These are phyloP conservation scores for Acephala macrosclerotiorum DNA, from an alignment of 2,329 filamentous ascomycete genomes.

Conservation along the genomic window DNA sequence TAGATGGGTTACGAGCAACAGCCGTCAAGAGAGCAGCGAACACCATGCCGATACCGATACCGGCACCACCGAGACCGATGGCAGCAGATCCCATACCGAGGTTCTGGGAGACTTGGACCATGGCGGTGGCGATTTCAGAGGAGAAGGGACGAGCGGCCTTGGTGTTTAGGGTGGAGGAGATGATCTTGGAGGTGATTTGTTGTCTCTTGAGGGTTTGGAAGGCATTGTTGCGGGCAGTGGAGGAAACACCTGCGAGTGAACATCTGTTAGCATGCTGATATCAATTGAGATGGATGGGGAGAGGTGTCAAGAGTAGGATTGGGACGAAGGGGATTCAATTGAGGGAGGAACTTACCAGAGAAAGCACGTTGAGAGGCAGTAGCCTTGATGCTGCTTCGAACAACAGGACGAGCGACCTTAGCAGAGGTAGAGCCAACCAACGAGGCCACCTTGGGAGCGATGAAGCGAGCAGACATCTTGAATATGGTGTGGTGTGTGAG, in stretches of 20 bases:
- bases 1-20: slow-evolving; percentile 92
- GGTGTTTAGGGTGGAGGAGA: slow-evolving; percentile 59
- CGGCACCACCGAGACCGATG: slow-evolving; percentile 90
- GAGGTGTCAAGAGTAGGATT: neutral
- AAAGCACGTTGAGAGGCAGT: slow-evolving; percentile 76
- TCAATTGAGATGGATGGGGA: slow-evolving; percentile 5
- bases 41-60: slow-evolving; percentile 95
- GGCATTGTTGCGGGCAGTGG: slow-evolving; percentile 33
- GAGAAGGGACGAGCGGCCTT: slow-evolving; percentile 78
- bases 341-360: slow-evolving; percentile 64
- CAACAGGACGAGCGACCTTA: slow-evolving; percentile 80
- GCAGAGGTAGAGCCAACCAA: slow-evolving; percentile 66
- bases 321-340: neutral
- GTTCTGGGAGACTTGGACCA: slow-evolving; percentile 92
- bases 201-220: slow-evolving; percentile 68
- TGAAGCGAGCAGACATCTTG: slow-evolving; percentile 83
- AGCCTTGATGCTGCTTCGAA: slow-evolving; percentile 68
- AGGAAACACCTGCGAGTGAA: slow-evolving; percentile 48
- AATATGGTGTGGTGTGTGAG: slow-evolving; percentile 41
- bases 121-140: slow-evolving; percentile 86
- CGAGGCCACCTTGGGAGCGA: slow-evolving; percentile 79
- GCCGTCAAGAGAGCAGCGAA: slow-evolving; percentile 89
- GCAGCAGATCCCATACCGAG: slow-evolving; percentile 87
- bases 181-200: slow-evolving; percentile 66
- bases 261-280: slow-evolving; percentile 21